Evolutionary conservation across 2,329 filamentous ascomycete species (phyloP).

Genomic region (Fusarium penzigii): DNA sequence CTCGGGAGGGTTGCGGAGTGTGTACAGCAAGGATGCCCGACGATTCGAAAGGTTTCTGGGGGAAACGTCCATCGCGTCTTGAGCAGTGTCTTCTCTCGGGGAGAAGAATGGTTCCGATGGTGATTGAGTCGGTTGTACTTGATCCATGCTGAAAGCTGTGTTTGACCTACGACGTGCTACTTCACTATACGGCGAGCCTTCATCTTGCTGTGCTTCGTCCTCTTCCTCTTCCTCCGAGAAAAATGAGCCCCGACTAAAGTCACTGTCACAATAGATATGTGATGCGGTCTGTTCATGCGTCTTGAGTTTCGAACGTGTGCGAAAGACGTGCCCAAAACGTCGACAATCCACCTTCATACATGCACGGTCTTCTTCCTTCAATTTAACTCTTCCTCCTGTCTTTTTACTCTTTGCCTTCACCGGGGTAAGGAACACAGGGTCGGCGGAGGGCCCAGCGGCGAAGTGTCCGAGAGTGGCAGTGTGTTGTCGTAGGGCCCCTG

Average conservation of each 20-base stretch:
- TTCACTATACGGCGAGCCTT: no score
- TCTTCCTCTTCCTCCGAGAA: no score
- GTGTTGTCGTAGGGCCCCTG: background rate
- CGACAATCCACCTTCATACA: slow-evolving; percentile 14
- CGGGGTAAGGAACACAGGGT: background rate
- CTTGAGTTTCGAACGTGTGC: background rate
- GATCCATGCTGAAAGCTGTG: no score
- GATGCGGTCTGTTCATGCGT: slow-evolving; percentile 8
- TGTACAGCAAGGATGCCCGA: background rate
- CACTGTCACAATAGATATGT: slow-evolving; percentile 2
- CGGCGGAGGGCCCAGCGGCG: background rate
- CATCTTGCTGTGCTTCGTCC: no score
- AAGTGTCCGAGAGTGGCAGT: background rate
- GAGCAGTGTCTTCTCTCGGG: no score
- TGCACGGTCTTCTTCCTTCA: slow-evolving; percentile 3
- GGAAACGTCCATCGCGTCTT: no score
- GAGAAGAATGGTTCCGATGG: no score
- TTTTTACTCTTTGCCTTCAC: background rate
- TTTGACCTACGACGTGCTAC: no score
- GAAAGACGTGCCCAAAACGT: slow-evolving; percentile 1
- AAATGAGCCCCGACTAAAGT: background rate
- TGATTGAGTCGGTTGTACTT: no score
- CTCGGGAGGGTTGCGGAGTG: background rate
- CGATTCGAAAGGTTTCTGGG: background rate
- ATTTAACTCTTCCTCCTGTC: background rate